Conservation (phyloP, 2,329 filamentous ascomycete genomes). For the Aspergillus ochraceoroseus region DNA sequence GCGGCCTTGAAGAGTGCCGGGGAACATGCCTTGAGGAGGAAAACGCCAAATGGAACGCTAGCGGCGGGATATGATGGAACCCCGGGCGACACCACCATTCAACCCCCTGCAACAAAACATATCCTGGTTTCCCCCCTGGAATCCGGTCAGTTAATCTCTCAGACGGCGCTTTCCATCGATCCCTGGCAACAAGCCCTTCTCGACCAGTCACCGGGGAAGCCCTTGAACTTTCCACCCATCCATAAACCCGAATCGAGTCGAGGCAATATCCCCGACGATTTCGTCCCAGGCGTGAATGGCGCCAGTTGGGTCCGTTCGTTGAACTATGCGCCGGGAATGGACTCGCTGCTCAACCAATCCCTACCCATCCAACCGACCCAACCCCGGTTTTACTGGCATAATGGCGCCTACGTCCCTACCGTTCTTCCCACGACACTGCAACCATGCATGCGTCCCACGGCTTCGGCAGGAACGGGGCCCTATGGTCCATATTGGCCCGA, state of each 20-base stretch:
- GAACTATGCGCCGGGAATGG: constrained; percentile 50
- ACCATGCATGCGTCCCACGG: constrained; percentile 54
- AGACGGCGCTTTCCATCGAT: constrained; percentile 31
- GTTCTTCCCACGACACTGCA: constrained; percentile 57
- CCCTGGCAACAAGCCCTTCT: constrained; percentile 30
- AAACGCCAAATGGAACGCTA: constrained; percentile 90
- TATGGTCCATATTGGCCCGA: constrained; percentile 62
- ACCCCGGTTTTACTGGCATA: constrained; percentile 41
- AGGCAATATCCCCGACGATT: constrained; percentile 28
- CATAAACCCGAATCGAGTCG: constrained; percentile 36
- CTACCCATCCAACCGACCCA: constrained; percentile 42
- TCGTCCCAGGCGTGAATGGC: constrained; percentile 33
- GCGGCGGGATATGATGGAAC: constrained; percentile 88
- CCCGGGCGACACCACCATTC: constrained; percentile 64
- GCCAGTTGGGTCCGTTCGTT: constrained; percentile 43
- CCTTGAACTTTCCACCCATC: constrained; percentile 38
- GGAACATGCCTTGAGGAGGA: constrained; percentile 80
- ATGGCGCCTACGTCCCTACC: constrained; percentile 52
- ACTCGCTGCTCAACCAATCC: constrained; percentile 58
- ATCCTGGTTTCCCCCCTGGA: constrained; percentile 64
- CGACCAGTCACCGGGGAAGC: constrained; percentile 30
- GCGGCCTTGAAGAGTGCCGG: constrained; percentile 24
- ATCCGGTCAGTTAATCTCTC: constrained; percentile 34
- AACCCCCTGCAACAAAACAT: constrained; percentile 75
- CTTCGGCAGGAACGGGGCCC: constrained; percentile 52